Evolutionary conservation across 179 eudicot species (phyloP).

Genomic region (Kewa caespitosa): DNA sequence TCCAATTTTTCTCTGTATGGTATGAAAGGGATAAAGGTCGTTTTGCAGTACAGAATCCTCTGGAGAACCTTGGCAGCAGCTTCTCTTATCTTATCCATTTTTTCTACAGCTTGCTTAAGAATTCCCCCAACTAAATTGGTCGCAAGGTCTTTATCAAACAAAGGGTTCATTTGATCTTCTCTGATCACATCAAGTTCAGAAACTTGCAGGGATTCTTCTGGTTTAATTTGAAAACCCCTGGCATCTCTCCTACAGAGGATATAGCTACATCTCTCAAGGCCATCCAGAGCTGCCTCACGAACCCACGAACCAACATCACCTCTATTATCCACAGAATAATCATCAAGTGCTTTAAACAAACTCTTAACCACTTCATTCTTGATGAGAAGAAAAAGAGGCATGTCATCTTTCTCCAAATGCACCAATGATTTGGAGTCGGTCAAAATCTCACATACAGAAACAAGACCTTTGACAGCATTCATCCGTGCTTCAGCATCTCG

Average conservation of each 20-base stretch:
- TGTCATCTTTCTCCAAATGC: slow-evolving; percentile 40
- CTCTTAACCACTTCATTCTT: slow-evolving; percentile 74
- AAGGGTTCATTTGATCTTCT: slow-evolving; percentile 24
- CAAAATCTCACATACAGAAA: slow-evolving; percentile 73
- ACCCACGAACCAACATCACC: slow-evolving; percentile 99
- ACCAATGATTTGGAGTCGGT: slow-evolving; percentile 34
- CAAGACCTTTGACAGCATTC: slow-evolving; percentile 86
- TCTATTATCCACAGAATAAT: slow-evolving; percentile 92
- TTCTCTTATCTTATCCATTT: slow-evolving; percentile 93
- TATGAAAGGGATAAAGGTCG: slow-evolving; percentile 57
- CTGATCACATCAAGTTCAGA: slow-evolving; percentile 28
- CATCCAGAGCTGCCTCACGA: slow-evolving; percentile 94
- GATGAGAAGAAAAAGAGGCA: slow-evolving; percentile 46
- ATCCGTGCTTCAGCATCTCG: slow-evolving; percentile 98
- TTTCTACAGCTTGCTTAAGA: slow-evolving; percentile 88
- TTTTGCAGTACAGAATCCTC: slow-evolving; percentile 63
- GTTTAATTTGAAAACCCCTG: slow-evolving; percentile 20
- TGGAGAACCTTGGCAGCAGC: slow-evolving; percentile 82
- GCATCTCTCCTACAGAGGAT: slow-evolving; percentile 67
- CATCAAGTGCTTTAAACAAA: slow-evolving; percentile 84
- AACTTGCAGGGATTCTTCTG: slow-evolving; percentile 22
- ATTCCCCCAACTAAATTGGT: slow-evolving; percentile 66
- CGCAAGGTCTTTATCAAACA: slow-evolving; percentile 70
- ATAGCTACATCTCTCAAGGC: slow-evolving; percentile 87
- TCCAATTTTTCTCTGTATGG: slow-evolving; percentile 68